These are phyloP conservation scores for Darksidea phi DNA, from an alignment of 495 filamentous ascomycete species.

Conservation along the genomic window DNA sequence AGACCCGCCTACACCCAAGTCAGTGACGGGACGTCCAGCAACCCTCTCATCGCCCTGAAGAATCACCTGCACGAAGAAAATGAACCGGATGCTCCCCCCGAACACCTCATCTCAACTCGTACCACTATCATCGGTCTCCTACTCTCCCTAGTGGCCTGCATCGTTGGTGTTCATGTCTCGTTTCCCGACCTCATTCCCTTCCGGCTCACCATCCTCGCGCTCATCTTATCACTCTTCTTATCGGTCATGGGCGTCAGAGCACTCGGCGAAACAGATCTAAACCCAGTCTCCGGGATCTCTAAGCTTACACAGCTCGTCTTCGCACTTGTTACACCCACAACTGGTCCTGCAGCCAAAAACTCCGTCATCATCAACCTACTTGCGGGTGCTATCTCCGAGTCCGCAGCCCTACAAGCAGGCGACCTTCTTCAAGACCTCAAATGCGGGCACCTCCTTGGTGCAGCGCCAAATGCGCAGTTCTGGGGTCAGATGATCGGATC, in stretches of 20 bases:
- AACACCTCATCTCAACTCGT: conserved; percentile 73
- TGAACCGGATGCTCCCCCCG: conserved; percentile 69
- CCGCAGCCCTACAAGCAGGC: conserved; percentile 90
- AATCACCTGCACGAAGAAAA: conserved; percentile 26
- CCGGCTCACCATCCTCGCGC: conserved; percentile 74
- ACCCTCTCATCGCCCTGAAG: conserved; percentile 22
- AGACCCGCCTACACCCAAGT: conserved; percentile 37
- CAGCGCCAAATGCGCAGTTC: conserved; percentile 91
- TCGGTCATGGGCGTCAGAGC: conserved; percentile 95
- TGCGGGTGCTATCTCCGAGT: conserved; percentile 84
- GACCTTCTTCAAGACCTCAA: conserved; percentile 99
- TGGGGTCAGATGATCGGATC: conserved; percentile 92
- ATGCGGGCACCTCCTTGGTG: conserved; percentile 89
- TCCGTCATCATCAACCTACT: conserved; percentile 90
- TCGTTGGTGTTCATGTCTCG: conserved; percentile 72
- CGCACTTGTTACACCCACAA: conserved; percentile 72
- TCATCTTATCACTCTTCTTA: conserved; percentile 81
- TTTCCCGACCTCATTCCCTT: conserved; percentile 66
- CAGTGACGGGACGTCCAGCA: conserved; percentile 23
- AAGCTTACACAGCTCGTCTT: conserved; percentile 97
- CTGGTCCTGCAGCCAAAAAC: conserved; percentile 61
- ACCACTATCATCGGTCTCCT: conserved; percentile 72
- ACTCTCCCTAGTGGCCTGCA: conserved; percentile 74
- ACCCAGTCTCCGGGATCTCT: conserved; percentile 93
- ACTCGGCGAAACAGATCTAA: conserved; percentile 92